Base-by-base conservation (phyloP, 2,329 filamentous ascomycete species). In the Aspergillus awamori region DNA sequence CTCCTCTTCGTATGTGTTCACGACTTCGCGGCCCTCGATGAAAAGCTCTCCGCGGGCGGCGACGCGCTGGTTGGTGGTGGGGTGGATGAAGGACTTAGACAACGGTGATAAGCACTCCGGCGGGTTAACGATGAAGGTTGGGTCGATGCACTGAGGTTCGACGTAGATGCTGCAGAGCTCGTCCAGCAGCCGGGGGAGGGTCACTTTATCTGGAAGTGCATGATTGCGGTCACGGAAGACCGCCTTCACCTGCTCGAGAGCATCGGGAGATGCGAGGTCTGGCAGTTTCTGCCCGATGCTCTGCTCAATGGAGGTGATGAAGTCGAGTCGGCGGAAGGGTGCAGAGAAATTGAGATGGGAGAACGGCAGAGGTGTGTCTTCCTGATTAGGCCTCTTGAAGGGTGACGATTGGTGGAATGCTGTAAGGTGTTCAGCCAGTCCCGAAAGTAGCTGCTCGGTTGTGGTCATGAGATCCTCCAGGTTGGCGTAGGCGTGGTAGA, bases 1-100 rank as follows among this genome's bases (percentile, higher is more conserved):
- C 75, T 99, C 95, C 78, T 99, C 95, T 76, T 99, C 95, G 76
- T 99, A 99, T 81, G 94, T 96, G 77, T 99, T 99, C 63, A 94
- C 92, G 33, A 97, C 84, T 74, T 99, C 95, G 58, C 87, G 86
- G 43, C 89, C 87, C 53, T 86, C 80, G 64, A 96, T 86, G 77
- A 96, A 97, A 22, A 97, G 85, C 77, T 97, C 93, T 0, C 90
- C 91, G 5, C 93, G 88, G 0, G 92, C 91, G 1, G 92, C 89
- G 1, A 97, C 87, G 8, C 85, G 77, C 73, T 97, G 93, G 13
- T 83, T 82, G 0, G 88, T 89, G 8, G 72, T 76, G 0, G 87
- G 84, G 73, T 93, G 92, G 20, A 83, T 70, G 77, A 92, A 96
- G 56, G 91, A 93, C 80, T 98, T 98, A 24, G 93, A 88, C 7